A percentile compares a stretch with the other conserved stretches of the same genome.
Evolutionary conservation across 2,329 filamentous ascomycete genomes (phyloP).

Genomic region (Hawksworthiomyces lignivorus): DNA sequence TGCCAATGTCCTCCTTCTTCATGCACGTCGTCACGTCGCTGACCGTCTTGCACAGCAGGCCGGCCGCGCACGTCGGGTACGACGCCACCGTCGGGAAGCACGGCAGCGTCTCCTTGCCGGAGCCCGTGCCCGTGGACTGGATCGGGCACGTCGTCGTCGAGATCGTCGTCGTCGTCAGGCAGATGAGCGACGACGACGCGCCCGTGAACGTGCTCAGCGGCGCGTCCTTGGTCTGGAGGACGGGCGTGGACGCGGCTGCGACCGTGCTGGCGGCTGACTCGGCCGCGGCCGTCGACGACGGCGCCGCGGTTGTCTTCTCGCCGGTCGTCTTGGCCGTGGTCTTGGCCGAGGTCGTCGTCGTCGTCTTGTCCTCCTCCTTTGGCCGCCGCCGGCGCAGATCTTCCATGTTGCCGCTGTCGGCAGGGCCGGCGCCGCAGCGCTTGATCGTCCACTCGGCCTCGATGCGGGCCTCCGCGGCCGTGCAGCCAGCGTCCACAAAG

Average conservation of each 20-base stretch:
- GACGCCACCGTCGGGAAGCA: slow-evolving; percentile 31
- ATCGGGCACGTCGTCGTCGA: slow-evolving; percentile 32
- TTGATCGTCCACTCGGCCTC: slow-evolving; percentile 14
- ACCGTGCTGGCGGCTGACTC: slow-evolving; percentile 6
- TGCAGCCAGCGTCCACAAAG: slow-evolving; percentile 23
- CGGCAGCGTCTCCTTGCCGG: slow-evolving; percentile 24
- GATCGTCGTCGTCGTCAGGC: slow-evolving; percentile 26
- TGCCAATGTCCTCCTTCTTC: slow-evolving; percentile 29
- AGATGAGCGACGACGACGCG: slow-evolving; percentile 27
- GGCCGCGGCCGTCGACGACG: slow-evolving; percentile 6
- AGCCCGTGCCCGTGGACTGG: slow-evolving; percentile 27
- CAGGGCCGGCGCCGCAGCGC: slow-evolving; percentile 20
- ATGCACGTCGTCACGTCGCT: slow-evolving; percentile 36
- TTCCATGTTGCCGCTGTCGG: not conserved
- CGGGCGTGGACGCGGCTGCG: not conserved
- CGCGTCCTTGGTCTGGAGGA: slow-evolving; percentile 27
- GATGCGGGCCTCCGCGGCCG: slow-evolving; percentile 15
- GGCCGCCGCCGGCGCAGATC: slow-evolving; percentile 18
- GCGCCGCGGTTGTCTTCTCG: slow-evolving; percentile 4
- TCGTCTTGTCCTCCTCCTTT: slow-evolving; percentile 5
- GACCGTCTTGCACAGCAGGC: slow-evolving; percentile 38
- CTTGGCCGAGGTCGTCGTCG: not conserved
- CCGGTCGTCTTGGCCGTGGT: slow-evolving; percentile 1
- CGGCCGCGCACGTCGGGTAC: slow-evolving; percentile 32
- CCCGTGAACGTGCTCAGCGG: slow-evolving; percentile 26